Conservation (phyloP, 176 grass and related monocot species). For the Oryza meyeriana region DNA sequence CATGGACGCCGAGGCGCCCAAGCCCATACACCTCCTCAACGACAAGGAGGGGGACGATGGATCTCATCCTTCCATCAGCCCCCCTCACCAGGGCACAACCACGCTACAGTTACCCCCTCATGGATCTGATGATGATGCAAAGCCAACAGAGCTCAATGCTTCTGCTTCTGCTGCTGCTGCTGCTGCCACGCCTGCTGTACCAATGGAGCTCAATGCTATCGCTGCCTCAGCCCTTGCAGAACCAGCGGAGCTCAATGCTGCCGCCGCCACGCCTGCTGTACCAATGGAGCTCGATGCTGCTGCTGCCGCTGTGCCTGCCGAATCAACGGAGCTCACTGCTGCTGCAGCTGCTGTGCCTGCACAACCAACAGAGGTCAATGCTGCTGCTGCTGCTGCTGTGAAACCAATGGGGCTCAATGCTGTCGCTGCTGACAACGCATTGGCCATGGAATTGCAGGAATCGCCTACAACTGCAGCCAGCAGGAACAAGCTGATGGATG, state of each 20-base stretch:
- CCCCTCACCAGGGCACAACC: neutral
- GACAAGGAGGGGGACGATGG: neutral
- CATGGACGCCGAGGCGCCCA: constrained; percentile 34
- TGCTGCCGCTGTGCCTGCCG: neutral
- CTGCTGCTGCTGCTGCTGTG: neutral
- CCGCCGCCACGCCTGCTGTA: neutral
- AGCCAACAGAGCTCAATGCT: neutral
- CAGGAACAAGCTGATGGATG: neutral
- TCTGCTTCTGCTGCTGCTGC: too few species aligned
- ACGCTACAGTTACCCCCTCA: neutral
- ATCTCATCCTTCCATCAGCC: neutral
- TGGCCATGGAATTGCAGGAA: constrained; percentile 8
- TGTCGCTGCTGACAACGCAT: neutral
- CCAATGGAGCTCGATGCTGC: neutral
- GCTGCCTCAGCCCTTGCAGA: neutral
- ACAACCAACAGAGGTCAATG: neutral
- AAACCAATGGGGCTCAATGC: too few species aligned
- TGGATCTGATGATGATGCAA: neutral
- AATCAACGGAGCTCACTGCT: neutral
- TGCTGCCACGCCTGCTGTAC: neutral
- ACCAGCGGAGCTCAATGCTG: neutral
- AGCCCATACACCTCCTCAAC: constrained; percentile 20
- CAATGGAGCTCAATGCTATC: neutral
- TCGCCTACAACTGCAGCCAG: neutral
- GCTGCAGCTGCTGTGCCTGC: neutral